Evolutionary conservation across 257 asterid genomes (phyloP), one percentile per base, ranked within the genome.

Genomic region (Vinca minor): DNA sequence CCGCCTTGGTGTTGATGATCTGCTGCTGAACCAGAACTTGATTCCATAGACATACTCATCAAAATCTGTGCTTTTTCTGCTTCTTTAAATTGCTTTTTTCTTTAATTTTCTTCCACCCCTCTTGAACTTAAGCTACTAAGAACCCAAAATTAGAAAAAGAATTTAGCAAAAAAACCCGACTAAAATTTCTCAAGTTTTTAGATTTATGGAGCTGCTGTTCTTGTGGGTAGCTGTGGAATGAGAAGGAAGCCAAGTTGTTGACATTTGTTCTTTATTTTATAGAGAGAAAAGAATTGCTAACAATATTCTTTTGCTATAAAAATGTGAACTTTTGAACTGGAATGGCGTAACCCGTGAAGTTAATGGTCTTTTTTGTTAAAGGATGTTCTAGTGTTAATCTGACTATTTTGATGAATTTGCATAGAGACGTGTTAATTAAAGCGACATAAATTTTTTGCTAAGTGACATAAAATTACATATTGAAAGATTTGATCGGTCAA

Each of bases 301-400:
- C n/a, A n/a, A n/a, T n/a, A n/a, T n/a, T n/a, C n/a, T n/a, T n/a
- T n/a, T n/a, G n/a, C n/a, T n/a, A n/a, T n/a, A n/a, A n/a, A n/a
- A n/a, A n/a, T 76, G 84, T 76, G 76, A 82, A 84, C 88, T 84
- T 88, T 82, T 82, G 90, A 86, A 71, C n/a, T 72, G 67, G 74
- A 79, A 62, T 60, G 77, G 73, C 71, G 70, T 68, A 66, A 73
- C 84, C 87, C 91, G 95, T 87, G 89, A 87, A 73, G 56, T 7
- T 59, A 77, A 75, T 67, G 47, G 70, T 6, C 3, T 34, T 6
- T n/a, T n/a, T n/a, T n/a, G n/a, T n/a, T n/a, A n/a, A n/a, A n/a
- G n/a, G n/a, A n/a, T n/a, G n/a, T n/a, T n/a, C n/a, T n/a, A n/a
- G n/a, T n/a, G n/a, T n/a, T n/a, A n/a, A n/a, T n/a, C n/a, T n/a